Evolutionary conservation across 2,329 filamentous ascomycete genomes (phyloP), one percentile per base, ranked within the genome.

Genomic region (Coniochaeta prunicola): DNA sequence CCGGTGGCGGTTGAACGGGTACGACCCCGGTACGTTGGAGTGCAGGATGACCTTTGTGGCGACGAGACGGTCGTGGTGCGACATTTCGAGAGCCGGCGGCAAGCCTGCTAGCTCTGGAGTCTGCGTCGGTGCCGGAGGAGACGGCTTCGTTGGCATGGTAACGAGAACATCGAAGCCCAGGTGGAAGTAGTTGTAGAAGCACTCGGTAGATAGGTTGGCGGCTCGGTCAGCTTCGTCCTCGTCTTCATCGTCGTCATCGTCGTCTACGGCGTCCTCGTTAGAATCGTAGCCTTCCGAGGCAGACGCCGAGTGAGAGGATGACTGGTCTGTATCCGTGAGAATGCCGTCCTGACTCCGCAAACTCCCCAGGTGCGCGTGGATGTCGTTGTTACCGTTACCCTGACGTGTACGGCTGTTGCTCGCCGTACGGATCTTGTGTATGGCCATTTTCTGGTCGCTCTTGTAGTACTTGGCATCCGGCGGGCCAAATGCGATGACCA

Each of bases 121-220:
- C 21, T 55, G 28, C 6, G 53, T 55, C 7, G 53, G 53, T 13
- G 53, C 30, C 7, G 78, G 77, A 24, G 83, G 83, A 0, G 88
- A 90, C 4, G 88, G 79, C 5, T 80, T 70, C 0, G 84, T 85
- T 0, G 90, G 88, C 31, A 86, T 85, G 0, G 93, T 96, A n/a
- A 99, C 83, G 5, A 97, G 80, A 10, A 97, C 83, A 71, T 99
- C 94, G 68, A 99, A 96, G 1, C 94, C 94, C 62, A 96, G 87
- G 64, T 93, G 89, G 70, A 97, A 99, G 71, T 99, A 99, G 71
- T 97, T 97, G 74, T 94, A 97, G 71, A 97, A 99, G 64, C 88
- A 92, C 69, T 96, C 91, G 4, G 85, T 82, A 1, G 86, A 83
- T 3, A 86, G 64, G 70, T 79, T 76, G 63, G 78, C 76, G 1